Percentiles rank a stretch among this genome's conserved stretches.
Conservation (phyloP, 768 basidiomycete species). For the Phlegmacium glaucopus region DNA sequence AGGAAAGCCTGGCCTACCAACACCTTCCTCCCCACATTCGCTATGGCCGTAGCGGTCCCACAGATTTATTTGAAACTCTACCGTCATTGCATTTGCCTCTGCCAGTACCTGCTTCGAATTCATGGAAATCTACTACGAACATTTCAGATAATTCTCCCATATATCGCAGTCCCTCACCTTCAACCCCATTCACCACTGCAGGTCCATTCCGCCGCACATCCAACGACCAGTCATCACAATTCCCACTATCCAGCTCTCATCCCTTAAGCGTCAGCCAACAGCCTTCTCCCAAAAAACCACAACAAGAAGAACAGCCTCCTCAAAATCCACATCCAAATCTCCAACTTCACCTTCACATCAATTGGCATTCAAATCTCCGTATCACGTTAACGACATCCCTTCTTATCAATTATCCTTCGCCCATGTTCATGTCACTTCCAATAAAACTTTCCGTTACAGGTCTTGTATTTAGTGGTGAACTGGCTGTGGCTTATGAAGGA, state of each 20-base stretch:
- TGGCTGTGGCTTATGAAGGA: constrained; percentile 91
- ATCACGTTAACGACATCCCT: constrained; percentile 90
- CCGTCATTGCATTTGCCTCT: constrained; percentile 41
- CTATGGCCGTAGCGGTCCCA: constrained; percentile 53
- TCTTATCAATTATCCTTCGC: constrained; percentile 95
- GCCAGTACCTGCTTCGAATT: constrained; percentile 28
- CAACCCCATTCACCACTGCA: constrained; percentile 22
- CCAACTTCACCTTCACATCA: constrained; percentile 83
- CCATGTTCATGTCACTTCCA: constrained; percentile 95
- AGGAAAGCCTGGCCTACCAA: constrained; percentile 59
- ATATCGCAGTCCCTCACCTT: constrained; percentile 25
- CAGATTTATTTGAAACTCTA: constrained; percentile 57
- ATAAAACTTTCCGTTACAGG: constrained; percentile 92
- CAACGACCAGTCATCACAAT: constrained; percentile 13
- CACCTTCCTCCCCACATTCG: constrained; percentile 73
- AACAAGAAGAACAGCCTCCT: constrained; percentile 17
- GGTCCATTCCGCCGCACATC: constrained; percentile 16
- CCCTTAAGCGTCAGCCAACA: constrained; percentile 20
- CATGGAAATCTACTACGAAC: constrained; percentile 40
- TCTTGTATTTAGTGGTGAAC: constrained; percentile 79
- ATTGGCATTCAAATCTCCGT: constrained; percentile 85
- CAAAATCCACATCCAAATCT: constrained; percentile 61
- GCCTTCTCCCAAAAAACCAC: constrained; percentile 11
- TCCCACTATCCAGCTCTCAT: constrained; percentile 6
- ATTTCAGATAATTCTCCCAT: constrained; percentile 29